Base-by-base conservation (phyloP, 1,139 yeast species). In the Protomyces macrosporus region DNA sequence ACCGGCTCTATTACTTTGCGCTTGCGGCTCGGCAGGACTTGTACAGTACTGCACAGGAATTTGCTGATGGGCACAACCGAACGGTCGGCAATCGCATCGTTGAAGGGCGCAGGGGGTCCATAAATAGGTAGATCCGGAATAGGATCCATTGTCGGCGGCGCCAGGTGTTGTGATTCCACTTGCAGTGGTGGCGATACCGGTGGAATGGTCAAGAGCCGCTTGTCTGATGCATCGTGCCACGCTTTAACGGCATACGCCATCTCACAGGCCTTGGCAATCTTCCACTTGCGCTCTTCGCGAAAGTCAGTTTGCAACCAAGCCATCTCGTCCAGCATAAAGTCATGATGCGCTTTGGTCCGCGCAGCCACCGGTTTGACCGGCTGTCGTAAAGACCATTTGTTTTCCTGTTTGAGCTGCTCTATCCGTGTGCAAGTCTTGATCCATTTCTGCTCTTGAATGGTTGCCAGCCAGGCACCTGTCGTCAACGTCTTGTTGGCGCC, bases 371-470 rank as follows among this genome's bases (percentile, higher is more conserved):
- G 86, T 68, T 82, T 81, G 62, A 82, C 79, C 0, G 96, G 96
- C 73, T 95, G 98, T 60, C 96, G 81, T 64, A 91, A 77, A 35
- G 97, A 87, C 98, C 98, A 95, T 70, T 88, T 85, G 4, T 90
- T 89, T 65, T 87, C 86, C 62, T 96, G 79, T 72, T 90, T 89
- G 67, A 95, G 79, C 72, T 91, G 98, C 72, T 93, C 98, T 55
- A 95, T 91, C 65, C 98, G 82, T 3, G 95, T 88, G 71, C 90
- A 88, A 14, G 90, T 84, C n/a, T 90, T 97, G 0, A 96, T 90
- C 7, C 93, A 84, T 72, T 91, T 88, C 6, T 97, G 96, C 72
- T 93, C 99, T n/a, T 90, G 81, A 36, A 91, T 77, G 0, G 96
- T 90, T 70, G 88, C 82, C 71, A 90, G 96, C 75, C 84, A 93